phyloP scores from a whole-genome alignment of 345 rosid species.

The Eucalyptus dawsonii region DNA sequence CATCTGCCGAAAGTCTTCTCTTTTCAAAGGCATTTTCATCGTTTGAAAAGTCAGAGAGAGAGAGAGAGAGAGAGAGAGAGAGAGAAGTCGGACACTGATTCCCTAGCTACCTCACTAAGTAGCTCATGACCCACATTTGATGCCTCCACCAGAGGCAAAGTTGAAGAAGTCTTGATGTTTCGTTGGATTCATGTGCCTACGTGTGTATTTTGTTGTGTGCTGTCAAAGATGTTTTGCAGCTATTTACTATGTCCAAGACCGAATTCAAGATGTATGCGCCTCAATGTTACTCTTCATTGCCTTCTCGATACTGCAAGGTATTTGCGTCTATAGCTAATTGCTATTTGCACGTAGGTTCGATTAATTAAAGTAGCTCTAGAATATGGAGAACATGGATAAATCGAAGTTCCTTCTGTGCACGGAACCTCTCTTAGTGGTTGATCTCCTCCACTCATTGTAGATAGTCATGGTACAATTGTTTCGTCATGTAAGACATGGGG shows the following conservation, averaged over 20 bases:
- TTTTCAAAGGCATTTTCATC: background rate
- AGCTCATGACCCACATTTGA: background rate
- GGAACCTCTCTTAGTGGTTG: background rate
- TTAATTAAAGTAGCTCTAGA: background rate
- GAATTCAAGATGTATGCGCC: background rate
- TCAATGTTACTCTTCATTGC: background rate
- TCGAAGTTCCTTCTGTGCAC: background rate
- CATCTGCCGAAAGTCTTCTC: constrained; percentile 15
- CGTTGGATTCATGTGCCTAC: background rate
- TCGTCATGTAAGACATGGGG: background rate
- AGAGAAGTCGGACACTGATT: background rate
- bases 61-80: background rate
- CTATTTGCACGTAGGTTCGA: background rate
- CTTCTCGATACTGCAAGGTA: background rate
- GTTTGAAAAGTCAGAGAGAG: background rate
- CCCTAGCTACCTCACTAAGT: background rate
- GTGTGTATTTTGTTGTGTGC: background rate
- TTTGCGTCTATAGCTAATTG: background rate
- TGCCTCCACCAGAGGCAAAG: background rate
- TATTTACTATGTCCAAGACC: background rate
- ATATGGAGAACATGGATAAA: background rate
- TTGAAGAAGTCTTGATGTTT: background rate
- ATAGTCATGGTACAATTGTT: background rate
- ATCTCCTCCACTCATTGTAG: background rate
- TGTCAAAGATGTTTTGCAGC: background rate